Evolutionary conservation across 192 early-diverging fungal species (phyloP).

Genomic region (Backusella parvicylindrica): DNA sequence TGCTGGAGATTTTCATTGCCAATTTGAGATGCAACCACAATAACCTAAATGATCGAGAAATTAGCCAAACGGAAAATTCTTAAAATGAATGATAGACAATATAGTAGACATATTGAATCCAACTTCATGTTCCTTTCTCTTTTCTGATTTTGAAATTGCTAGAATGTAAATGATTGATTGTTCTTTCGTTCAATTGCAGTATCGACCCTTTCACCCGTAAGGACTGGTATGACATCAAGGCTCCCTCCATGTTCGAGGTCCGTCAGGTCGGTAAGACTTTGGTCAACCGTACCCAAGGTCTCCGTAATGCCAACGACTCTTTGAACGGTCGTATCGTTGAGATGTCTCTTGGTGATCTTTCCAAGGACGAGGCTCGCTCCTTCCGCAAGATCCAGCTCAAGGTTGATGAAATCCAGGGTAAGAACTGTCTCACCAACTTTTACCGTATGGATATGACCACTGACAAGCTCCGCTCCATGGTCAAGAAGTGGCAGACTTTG

Average conservation of each 20-base stretch:
- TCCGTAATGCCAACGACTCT: constrained; percentile 95
- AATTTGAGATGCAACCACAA: background rate
- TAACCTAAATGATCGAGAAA: background rate
- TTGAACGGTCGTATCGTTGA: constrained; percentile 97
- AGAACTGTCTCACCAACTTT: constrained; percentile 99
- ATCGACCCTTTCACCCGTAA: constrained; percentile 99
- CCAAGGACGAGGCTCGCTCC: constrained; percentile 85
- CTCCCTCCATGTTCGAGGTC: constrained; percentile 91
- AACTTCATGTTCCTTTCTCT: constrained; percentile 8
- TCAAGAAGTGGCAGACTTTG: constrained; percentile 99
- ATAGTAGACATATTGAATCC: background rate
- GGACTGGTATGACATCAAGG: constrained; percentile 99
- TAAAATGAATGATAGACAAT: background rate
- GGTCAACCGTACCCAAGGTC: constrained; percentile 99
- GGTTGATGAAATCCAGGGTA: constrained; percentile 96
- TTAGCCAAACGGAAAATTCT: background rate
- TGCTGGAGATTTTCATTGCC: background rate
- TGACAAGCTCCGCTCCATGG: constrained; percentile 99
- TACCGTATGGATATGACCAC: constrained; percentile 99
- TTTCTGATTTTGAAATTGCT: background rate
- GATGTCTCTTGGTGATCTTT: constrained; percentile 94
- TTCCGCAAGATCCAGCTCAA: constrained; percentile 98
- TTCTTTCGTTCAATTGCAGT: constrained; percentile 38
- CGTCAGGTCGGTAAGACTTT: constrained; percentile 98
- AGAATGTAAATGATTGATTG: background rate